Percentiles rank a stretch among this genome's conserved stretches.
Evolutionary conservation across 352 stramenopile genomes (phyloP).

Genomic region (Globisporangium canariense): DNA sequence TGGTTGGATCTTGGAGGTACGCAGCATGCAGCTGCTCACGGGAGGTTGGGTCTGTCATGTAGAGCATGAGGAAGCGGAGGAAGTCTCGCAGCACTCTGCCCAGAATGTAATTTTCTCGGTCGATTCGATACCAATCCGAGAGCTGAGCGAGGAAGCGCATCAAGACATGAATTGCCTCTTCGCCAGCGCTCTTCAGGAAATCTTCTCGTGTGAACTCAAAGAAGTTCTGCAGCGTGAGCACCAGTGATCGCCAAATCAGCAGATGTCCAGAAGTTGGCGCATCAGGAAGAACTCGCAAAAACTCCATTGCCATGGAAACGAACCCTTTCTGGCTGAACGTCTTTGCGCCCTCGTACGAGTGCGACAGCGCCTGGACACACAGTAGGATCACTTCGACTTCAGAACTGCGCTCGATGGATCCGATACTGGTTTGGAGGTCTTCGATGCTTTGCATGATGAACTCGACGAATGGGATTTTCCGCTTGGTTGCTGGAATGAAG

Average conservation of each 20-base stretch:
- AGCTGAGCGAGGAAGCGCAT: conserved; percentile 11
- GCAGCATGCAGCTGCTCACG: background rate
- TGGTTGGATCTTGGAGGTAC: background rate
- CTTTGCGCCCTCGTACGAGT: conserved; percentile 10
- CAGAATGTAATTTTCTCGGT: conserved; percentile 2
- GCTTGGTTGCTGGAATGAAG: background rate
- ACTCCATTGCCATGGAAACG: conserved; percentile 1
- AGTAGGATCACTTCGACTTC: conserved; percentile 18
- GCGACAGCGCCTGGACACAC: conserved; percentile 18
- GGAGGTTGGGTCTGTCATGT: background rate
- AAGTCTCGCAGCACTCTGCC: conserved; percentile 12
- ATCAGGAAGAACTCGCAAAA: conserved; percentile 5
- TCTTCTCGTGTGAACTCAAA: background rate
- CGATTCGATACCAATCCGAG: conserved; percentile 6
- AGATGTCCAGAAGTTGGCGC: background rate
- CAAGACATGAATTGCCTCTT: background rate
- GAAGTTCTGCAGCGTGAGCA: conserved; percentile 13
- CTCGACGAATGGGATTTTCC: conserved; percentile 2
- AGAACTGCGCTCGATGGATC: background rate
- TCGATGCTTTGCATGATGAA: conserved; percentile 14
- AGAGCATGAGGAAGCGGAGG: conserved; percentile 11
- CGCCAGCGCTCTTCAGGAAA: background rate
- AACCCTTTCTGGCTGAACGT: conserved; percentile 14
- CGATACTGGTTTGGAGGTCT: background rate
- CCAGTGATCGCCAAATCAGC: conserved; percentile 13